Base-by-base conservation (phyloP, 805 yeast species). In the Saccharomycopsis microspora region DNA sequence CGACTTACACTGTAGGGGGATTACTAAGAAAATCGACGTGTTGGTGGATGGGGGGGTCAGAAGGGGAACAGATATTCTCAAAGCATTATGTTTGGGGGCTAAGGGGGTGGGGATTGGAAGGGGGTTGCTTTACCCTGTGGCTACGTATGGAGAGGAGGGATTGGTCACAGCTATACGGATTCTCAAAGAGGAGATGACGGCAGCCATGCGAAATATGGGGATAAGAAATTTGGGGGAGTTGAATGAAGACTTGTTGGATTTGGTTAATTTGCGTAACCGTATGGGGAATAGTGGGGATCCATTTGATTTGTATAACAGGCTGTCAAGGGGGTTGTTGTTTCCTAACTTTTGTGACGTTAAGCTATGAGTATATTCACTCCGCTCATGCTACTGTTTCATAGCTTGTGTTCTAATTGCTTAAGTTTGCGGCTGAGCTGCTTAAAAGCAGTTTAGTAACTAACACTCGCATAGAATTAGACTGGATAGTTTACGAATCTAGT, bases 121-220 rank as follows among this genome's bases (percentile, higher is more conserved):
- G 58, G 80, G 83, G 3, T 74, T 80, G 58, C 55, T 80, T 35
- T 81, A 79, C 55, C 80, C 85, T n/a, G 78, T 76, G 56, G 68
- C 80, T 4, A 67, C 75, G 5, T 79, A 76, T 56, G 85, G 86
- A 29, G 80, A 76, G 55, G 69, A 67, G 11, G 85, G 85, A 53
- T 85, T 80, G 11, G 68, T 71, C 27, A 75, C 67, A 53, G 76
- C 80, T 3, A 70, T 77, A 46, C 75, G 74, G 49, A 63, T 85
- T 49, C 65, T 87, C 54, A 76, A 76, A 53, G 82, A 78, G 50
- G 95, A 86, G 60, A 55, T 86, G 32, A 77, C 70, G 47, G 77
- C 82, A 80, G 76, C 79, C 57, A 83, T 87, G 95, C 72, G 90
- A 54, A 65, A 86, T 43, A 60, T 86, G 32, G 96, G 95, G 42